Conservation (phyloP, 352 stramenopile genomes). For the Phytophthora pinifolia region DNA sequence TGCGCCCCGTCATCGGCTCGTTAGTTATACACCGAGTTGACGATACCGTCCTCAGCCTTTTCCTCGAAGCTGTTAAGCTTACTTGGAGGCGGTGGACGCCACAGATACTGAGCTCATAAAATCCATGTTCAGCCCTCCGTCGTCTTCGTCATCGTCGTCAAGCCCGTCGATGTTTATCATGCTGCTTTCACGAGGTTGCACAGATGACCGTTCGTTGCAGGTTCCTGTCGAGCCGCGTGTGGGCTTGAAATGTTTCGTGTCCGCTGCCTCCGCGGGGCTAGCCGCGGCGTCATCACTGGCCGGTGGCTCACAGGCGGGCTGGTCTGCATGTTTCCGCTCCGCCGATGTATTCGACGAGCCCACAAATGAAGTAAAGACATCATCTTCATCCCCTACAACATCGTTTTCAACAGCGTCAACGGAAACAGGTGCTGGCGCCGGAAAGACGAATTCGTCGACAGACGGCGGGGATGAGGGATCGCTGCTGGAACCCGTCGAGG, state of each 20-base stretch:
- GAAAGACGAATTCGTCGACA: slow-evolving; percentile 30
- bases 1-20: neutral
- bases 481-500: slow-evolving; percentile 29
- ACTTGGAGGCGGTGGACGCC: slow-evolving; percentile 22
- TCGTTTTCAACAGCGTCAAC: slow-evolving; percentile 19
- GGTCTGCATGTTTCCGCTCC: slow-evolving; percentile 13
- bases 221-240: slow-evolving; percentile 25
- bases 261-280: slow-evolving; percentile 10
- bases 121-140: slow-evolving; percentile 75
- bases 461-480: slow-evolving; percentile 32
- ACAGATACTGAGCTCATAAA: slow-evolving; percentile 61
- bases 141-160: slow-evolving; percentile 47
- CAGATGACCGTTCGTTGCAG: slow-evolving; percentile 29
- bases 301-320: slow-evolving; percentile 24
- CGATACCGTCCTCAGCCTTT: neutral
- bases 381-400: slow-evolving; percentile 26
- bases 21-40: slow-evolving; percentile 6
- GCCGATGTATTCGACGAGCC: slow-evolving; percentile 9
- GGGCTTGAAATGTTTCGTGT: slow-evolving; percentile 49
- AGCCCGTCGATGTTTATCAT: slow-evolving; percentile 36
- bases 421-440: slow-evolving; percentile 11
- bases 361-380: slow-evolving; percentile 36
- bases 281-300: slow-evolving; percentile 14
- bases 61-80: slow-evolving; percentile 11
- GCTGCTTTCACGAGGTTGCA: slow-evolving; percentile 32